phyloP scores from a whole-genome alignment of 1,284 basidiomycete species.

The Cystobasidium sp. region DNA sequence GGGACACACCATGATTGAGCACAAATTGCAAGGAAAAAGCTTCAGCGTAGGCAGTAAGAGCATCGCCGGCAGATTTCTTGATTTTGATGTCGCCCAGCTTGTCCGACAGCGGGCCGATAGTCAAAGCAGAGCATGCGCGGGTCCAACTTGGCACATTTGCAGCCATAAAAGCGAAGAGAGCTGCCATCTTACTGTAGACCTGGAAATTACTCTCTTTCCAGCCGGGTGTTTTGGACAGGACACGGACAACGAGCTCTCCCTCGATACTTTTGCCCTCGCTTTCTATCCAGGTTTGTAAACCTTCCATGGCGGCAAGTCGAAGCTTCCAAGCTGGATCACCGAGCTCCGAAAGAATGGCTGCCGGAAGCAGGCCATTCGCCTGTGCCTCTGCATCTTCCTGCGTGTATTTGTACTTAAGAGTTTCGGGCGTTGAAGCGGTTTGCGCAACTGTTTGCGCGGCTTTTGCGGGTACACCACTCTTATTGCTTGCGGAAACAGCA shows the following conservation, averaged over 20 bases:
- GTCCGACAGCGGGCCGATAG: constrained; percentile 83
- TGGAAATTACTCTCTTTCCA: constrained; percentile 98
- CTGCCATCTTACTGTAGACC: constrained; percentile 87
- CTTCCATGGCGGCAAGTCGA: constrained; percentile 82
- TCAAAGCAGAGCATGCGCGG: constrained; percentile 80
- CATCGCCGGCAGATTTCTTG: constrained; percentile 95
- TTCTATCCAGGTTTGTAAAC: constrained; percentile 82
- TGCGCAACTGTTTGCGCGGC: constrained; percentile 61
- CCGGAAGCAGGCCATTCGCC: constrained; percentile 75
- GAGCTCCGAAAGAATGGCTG: constrained; percentile 71
- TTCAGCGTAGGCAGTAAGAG: constrained; percentile 80
- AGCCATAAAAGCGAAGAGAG: constrained; percentile 73
- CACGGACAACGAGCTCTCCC: constrained; percentile 86
- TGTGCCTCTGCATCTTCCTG: constrained; percentile 89
- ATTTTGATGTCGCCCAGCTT: constrained; percentile 96
- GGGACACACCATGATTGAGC: constrained; percentile 76
- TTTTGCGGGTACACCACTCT: constrained; percentile 59
- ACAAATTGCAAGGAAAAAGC: constrained; percentile 94
- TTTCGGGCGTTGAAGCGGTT: constrained; percentile 64
- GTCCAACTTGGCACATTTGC: constrained; percentile 81
- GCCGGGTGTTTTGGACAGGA: constrained; percentile 84
- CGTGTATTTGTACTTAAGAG: constrained; percentile 87
- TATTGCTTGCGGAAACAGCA: constrained; percentile 54
- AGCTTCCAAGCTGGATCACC: constrained; percentile 92
- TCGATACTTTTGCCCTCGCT: constrained; percentile 69